Base-by-base conservation (phyloP, 1,139 yeast genomes). In the Scheffersomyces insectosa region DNA sequence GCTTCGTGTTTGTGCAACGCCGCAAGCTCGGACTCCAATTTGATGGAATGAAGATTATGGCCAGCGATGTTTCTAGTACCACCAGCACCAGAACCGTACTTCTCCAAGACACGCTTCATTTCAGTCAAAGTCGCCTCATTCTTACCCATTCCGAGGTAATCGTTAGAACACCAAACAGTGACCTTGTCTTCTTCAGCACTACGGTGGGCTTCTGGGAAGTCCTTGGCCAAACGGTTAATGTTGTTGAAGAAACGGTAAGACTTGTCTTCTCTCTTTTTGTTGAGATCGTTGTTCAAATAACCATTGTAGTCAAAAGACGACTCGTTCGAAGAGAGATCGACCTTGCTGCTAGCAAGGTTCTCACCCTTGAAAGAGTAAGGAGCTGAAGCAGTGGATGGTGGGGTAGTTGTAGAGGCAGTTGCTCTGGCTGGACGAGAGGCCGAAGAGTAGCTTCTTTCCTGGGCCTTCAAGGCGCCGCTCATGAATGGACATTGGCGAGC, bases 51-150 rank as follows among this genome's bases (percentile, higher is more conserved):
- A 47, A 73, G 68, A 69, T 93, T 95, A 68, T 95, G 99, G 45
- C 99, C 99, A 1, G 99, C 99, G 63, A 93, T 93, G 70, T 93
- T 93, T 63, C 99, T 82, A 42, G 99, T 93, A 55, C 99, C 99
- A 59, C 99, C 99, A 12, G 99, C 96, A 57, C 99, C 99, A 11
- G 96, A 86, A 55, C 99, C 99, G 64, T 93, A 93, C 72, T 82
- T 84, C 59, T 86, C 88, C 65, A 93, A 77, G 20, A 95, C 85
- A 40, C 74, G 63, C 57, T 85, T 86, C 95, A 93, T 93, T 46
- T 83, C 84, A 20, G 78, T 70, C 49, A 88, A 70, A 37, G 93
- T 93, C 46, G 73, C 72, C 49, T 78, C 78, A 64, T 93, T 86
- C 60, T 80, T 82, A 41, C 97, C 95, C 95, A 95, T 88, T 14